Conservation (phyloP, 179 eudicot genomes). For the Carnegiea gigantea region DNA sequence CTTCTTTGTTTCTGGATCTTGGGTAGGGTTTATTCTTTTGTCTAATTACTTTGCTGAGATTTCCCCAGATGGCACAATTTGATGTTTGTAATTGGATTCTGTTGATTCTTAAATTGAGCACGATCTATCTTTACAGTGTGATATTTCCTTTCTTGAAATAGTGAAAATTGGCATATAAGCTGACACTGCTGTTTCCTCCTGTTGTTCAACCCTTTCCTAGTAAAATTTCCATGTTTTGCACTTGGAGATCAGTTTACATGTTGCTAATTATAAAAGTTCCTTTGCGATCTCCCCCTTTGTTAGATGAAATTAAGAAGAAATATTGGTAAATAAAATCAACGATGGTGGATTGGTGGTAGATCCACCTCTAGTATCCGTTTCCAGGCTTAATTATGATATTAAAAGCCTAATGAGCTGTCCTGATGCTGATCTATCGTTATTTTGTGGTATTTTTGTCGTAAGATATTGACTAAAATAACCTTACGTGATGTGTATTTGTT, state of each 20-base stretch:
- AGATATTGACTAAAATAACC: conserved; percentile 15
- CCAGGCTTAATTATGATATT: background rate
- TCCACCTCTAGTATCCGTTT: background rate
- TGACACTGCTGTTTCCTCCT: background rate
- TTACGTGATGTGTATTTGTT: conserved; percentile 24
- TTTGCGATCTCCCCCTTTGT: background rate
- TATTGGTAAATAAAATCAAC: background rate
- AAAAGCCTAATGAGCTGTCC: conserved; percentile 35
- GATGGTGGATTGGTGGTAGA: conserved; percentile 15
- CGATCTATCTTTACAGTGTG: background rate
- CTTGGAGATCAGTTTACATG: background rate
- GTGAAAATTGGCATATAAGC: background rate
- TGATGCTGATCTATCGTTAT: conserved; percentile 33
- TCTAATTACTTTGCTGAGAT: background rate
- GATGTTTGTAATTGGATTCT: background rate
- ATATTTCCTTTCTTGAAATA: background rate
- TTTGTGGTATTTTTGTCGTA: conserved; percentile 12
- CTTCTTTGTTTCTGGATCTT: background rate
- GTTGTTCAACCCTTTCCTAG: background rate
- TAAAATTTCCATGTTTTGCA: background rate
- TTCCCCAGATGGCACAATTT: background rate
- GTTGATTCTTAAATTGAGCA: background rate
- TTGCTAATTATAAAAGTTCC: background rate
- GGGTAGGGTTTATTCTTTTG: background rate
- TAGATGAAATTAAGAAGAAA: background rate